These are phyloP conservation scores for Fusarium decemcellulare DNA, from an alignment of 2,329 filamentous ascomycete genomes.

Conservation along the genomic window DNA sequence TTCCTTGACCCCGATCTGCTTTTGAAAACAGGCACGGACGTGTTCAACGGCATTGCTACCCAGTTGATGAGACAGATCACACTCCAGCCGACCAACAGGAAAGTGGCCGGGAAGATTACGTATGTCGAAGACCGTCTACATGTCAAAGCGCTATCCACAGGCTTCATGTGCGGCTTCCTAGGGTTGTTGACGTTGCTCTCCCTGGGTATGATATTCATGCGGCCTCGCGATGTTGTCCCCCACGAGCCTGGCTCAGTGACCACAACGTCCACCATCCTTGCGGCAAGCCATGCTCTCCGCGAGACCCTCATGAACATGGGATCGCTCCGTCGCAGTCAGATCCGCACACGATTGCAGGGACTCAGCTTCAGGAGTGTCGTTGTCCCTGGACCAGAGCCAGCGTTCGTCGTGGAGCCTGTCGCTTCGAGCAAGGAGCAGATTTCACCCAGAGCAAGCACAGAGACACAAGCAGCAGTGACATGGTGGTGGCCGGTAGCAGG, in stretches of 20 bases:
- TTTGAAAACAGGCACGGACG: conserved; percentile 20
- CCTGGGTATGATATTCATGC: conserved; percentile 29
- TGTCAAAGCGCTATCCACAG: conserved; percentile 29
- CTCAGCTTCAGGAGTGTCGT: conserved; percentile 28
- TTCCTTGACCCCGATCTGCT: conserved; percentile 32
- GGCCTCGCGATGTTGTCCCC: conserved; percentile 27
- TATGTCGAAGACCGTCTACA: conserved; percentile 31
- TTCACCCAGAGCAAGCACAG: conserved; percentile 1
- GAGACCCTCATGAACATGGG: conserved; percentile 26
- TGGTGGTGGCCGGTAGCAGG: conserved; percentile 45
- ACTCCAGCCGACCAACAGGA: conserved; percentile 24
- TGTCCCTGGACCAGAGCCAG: conserved; percentile 7
- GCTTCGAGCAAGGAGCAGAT: conserved; percentile 18
- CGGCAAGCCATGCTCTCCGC: conserved; percentile 23
- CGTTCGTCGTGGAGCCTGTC: conserved; percentile 28
- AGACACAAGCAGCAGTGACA: conserved; percentile 5
- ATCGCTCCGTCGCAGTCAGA: conserved; percentile 19
- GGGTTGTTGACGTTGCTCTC: conserved; percentile 23
- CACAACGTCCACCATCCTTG: conserved; percentile 29
- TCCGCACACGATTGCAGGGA: conserved; percentile 20
- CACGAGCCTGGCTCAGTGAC: conserved; percentile 30
- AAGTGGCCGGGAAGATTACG: conserved; percentile 19
- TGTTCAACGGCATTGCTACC: conserved; percentile 36
- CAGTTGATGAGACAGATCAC: conserved; percentile 26
- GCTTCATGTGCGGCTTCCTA: conserved; percentile 32